A percentile compares a stretch with the other conserved stretches of the same genome.
phyloP scores from a whole-genome alignment of 495 filamentous ascomycete species.

The Neurospora sp. region DNA sequence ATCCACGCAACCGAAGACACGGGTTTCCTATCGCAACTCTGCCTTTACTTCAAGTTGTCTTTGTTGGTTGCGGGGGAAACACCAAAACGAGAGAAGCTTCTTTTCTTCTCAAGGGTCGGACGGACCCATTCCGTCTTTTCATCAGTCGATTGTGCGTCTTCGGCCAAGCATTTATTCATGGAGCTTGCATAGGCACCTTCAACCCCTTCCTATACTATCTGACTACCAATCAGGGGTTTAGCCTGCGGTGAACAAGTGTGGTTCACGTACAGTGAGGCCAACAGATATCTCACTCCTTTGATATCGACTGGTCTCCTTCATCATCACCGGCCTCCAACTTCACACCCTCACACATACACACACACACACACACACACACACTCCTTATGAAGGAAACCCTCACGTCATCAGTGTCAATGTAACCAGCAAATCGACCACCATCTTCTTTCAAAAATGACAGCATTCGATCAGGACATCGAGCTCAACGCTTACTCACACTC shows the following conservation, averaged over 20 bases:
- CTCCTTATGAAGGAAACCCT: not conserved
- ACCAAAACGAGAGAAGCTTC: not conserved
- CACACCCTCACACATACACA: not conserved
- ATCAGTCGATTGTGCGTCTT: not conserved
- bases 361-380: not conserved
- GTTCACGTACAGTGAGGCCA: not conserved
- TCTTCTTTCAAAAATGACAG: not conserved
- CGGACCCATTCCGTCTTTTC: not conserved
- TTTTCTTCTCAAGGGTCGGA: not conserved
- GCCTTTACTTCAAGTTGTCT: not conserved
- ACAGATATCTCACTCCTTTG: not conserved
- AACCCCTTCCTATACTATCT: not conserved
- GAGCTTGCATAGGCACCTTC: not conserved
- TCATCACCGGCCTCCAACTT: not conserved
- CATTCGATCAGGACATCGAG: slow-evolving; percentile 18
- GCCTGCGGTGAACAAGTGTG: not conserved
- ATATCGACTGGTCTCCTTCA: not conserved
- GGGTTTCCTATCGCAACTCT: not conserved
- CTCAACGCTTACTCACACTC: slow-evolving; percentile 6
- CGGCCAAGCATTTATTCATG: not conserved
- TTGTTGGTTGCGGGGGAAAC: not conserved
- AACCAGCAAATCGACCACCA: not conserved
- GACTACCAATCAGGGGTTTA: not conserved
- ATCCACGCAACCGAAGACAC: not conserved
- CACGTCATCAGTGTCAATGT: not conserved